Conservation (phyloP, 2,329 filamentous ascomycete genomes). For the Pestalotiopsis sp. region DNA sequence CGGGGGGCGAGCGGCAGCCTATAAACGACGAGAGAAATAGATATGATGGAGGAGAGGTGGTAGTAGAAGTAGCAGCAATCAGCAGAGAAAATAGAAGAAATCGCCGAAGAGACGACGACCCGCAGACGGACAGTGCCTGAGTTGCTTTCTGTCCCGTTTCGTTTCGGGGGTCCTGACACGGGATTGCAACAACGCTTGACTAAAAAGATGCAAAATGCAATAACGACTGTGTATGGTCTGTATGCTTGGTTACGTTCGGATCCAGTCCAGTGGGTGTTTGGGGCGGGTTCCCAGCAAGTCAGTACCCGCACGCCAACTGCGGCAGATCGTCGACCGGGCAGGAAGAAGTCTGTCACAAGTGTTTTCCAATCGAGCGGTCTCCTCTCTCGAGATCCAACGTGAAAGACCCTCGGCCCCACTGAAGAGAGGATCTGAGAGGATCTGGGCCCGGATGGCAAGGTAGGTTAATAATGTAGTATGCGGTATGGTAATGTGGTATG, state of each 20-base stretch:
- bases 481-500: neutral
- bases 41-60: slow-evolving; percentile 27
- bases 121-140: neutral
- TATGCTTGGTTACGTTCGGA: neutral
- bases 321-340: neutral
- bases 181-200: slow-evolving; percentile 1
- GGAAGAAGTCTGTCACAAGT: neutral
- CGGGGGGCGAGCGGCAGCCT: neutral
- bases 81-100: neutral
- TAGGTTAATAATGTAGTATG: neutral
- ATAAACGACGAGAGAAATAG: slow-evolving; percentile 18
- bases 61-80: slow-evolving; percentile 14
- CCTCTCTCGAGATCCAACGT: neutral
- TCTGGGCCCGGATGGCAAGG: neutral
- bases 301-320: neutral
- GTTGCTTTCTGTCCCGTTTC: neutral
- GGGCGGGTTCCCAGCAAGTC: neutral
- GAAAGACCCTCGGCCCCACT: neutral
- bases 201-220: neutral
- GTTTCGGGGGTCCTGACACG: neutral
- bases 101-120: neutral
- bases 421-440: neutral
- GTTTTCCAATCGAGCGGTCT: neutral
- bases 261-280: neutral
- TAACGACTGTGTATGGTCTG: neutral